phyloP scores from a whole-genome alignment of 805 yeast genomes.

The Teunomyces gatunensis region DNA sequence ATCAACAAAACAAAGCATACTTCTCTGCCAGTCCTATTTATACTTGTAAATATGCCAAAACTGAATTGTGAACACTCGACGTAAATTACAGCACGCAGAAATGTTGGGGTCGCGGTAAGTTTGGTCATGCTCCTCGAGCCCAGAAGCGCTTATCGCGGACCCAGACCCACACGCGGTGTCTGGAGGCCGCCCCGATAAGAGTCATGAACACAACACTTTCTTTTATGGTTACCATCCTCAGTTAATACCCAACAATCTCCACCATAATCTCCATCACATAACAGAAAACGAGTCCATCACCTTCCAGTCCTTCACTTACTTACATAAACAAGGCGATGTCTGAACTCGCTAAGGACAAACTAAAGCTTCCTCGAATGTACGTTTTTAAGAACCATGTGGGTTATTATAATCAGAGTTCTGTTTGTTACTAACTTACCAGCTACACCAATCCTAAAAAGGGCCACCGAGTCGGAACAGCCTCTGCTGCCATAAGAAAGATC shows the following conservation, averaged over 20 bases:
- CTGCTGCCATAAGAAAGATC: conserved; percentile 43
- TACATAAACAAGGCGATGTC: conserved; percentile 4
- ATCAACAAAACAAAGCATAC: no score
- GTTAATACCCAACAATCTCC: neutral
- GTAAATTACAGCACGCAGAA: neutral
- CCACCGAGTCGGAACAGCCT: conserved; percentile 36
- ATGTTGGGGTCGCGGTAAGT: neutral
- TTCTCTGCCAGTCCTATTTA: neutral
- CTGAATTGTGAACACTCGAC: neutral
- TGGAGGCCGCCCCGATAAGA: neutral
- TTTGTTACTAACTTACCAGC: conserved; percentile 15
- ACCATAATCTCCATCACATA: no score
- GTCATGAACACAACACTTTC: neutral
- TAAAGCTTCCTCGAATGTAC: conserved; percentile 23
- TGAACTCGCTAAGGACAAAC: conserved; percentile 15
- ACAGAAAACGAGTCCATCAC: neutral
- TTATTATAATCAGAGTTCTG: neutral
- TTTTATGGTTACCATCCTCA: neutral
- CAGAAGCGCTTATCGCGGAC: neutral
- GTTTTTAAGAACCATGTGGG: conserved; percentile 5
- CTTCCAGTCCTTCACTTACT: neutral
- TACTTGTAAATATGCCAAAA: neutral
- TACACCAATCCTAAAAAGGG: conserved; percentile 35
- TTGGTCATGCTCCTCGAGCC: neutral
- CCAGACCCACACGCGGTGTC: neutral